These are phyloP conservation scores for Rhodosporidiobolus sp. DNA, from an alignment of 768 basidiomycete genomes.

Conservation along the genomic window DNA sequence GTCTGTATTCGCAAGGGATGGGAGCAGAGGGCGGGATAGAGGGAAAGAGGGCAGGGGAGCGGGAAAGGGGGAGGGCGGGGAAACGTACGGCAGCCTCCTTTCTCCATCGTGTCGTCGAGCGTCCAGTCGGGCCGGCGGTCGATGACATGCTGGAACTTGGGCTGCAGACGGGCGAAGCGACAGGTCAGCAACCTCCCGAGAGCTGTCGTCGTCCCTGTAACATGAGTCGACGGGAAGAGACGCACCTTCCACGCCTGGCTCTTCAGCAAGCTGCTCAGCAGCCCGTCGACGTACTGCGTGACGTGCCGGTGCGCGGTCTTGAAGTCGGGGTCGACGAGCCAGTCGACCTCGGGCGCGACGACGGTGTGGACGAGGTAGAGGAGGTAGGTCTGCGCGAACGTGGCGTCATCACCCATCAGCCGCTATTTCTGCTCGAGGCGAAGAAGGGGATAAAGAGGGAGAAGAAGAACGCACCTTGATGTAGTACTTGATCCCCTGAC, in stretches of 20 bases:
- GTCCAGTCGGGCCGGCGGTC: neutral
- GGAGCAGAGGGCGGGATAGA: neutral
- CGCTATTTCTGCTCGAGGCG: too few relatives aligned
- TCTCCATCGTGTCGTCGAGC: neutral
- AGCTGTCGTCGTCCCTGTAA: neutral
- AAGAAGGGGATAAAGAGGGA: neutral
- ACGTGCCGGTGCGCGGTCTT: slow-evolving; percentile 3
- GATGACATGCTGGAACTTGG: slow-evolving; percentile 8
- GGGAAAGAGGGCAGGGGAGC: neutral
- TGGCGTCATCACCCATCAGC: too few relatives aligned
- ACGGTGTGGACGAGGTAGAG: slow-evolving; percentile 19
- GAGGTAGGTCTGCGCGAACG: slow-evolving; percentile 28
- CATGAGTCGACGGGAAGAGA: neutral
- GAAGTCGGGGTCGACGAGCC: slow-evolving; percentile 17
- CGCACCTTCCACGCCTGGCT: slow-evolving; percentile 21
- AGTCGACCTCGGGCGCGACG: slow-evolving; percentile 20
- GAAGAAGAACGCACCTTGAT: neutral
- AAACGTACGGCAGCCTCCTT: neutral
- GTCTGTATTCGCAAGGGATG: neutral
- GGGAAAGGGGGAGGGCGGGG: neutral
- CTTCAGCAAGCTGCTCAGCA: neutral
- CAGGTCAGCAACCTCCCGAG: neutral
- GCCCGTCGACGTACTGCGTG: neutral
- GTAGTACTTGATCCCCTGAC: slow-evolving; percentile 1
- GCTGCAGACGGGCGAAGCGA: slow-evolving; percentile 5